phyloP scores from a whole-genome alignment of 2,329 filamentous ascomycete species.

The Aspergillus chevalieri region DNA sequence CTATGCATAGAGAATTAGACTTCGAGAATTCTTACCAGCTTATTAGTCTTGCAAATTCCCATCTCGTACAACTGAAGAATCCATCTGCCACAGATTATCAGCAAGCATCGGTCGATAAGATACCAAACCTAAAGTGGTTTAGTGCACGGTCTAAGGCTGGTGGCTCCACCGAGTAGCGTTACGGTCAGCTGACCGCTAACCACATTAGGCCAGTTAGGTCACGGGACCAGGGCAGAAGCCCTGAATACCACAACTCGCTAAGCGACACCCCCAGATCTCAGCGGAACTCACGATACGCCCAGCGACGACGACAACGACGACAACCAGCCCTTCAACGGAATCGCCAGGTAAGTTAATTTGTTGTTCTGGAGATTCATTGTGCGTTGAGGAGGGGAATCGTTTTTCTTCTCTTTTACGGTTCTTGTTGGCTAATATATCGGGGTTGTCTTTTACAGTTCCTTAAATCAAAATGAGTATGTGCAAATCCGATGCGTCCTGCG shows the following conservation, averaged over 20 bases:
- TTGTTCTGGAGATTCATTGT: neutral
- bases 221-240: slow-evolving; percentile 31
- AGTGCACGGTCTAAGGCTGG: neutral
- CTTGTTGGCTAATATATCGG: neutral
- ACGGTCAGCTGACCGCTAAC: slow-evolving; percentile 7
- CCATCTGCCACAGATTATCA: no score
- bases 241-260: slow-evolving; percentile 38
- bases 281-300: slow-evolving; percentile 35
- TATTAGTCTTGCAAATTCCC: no score
- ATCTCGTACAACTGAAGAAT: no score
- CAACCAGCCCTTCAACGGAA: slow-evolving; percentile 43
- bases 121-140: neutral
- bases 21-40: no score
- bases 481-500: slow-evolving; percentile 17
- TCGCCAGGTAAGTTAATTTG: slow-evolving; percentile 34
- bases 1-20: no score
- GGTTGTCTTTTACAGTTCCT: slow-evolving; percentile 32
- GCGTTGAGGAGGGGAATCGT: neutral
- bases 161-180: neutral
- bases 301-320: slow-evolving; percentile 40
- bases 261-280: slow-evolving; percentile 29
- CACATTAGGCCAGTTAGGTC: slow-evolving; percentile 3
- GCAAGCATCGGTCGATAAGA: neutral
- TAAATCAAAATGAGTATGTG: slow-evolving; percentile 56
- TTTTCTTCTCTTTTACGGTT: neutral